Evolutionary conservation across 306 rosid species (phyloP), one percentile per base, ranked within the genome.

Genomic region (Arachis hypogaea): DNA sequence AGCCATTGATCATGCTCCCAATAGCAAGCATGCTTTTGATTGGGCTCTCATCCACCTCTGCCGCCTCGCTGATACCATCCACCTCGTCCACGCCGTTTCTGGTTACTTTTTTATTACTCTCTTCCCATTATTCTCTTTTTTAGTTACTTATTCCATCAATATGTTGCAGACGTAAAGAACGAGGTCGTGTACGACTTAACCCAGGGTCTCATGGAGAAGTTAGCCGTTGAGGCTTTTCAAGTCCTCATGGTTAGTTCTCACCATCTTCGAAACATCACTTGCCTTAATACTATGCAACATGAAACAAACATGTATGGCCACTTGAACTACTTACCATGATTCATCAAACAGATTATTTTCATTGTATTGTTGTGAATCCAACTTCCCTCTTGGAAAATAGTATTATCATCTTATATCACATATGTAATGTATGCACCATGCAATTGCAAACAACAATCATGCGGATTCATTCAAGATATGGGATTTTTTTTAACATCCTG

Each of bases 1-100:
- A 44, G 96, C 94, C 36, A 79, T 93, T 6, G 98, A 91, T 81
- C 97, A 91, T 54, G 97, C 94, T 0, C 89, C 88, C 33, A 89
- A 91, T 11, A 82, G 91, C 87, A 93, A 89, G 64, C 86, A 83
- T 60, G 98, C 96, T 16, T 89, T 93, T n/a, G 94, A 93, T 81
- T 93, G 98, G 98, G 91, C 91, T 40, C 84, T 93, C 41, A 75
- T 81, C 68, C 98, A 93, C 66, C 74, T 93, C 55, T 85, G 86
- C 68, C 75, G 97, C 71, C 90, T 88, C 38, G 92, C 94, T 7
- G 98, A 93, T 11, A 93, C 96, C n/a, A 11, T 91, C 77, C 94
- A 89, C 82, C 96, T 93, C 5, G 22, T 89, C 74, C 97, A 91
- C 49, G 91, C 85, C 11, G 97, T 93, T 82, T 86, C 97, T 52